phyloP scores from a whole-genome alignment of 495 filamentous ascomycete species.

The Xylona heveae region DNA sequence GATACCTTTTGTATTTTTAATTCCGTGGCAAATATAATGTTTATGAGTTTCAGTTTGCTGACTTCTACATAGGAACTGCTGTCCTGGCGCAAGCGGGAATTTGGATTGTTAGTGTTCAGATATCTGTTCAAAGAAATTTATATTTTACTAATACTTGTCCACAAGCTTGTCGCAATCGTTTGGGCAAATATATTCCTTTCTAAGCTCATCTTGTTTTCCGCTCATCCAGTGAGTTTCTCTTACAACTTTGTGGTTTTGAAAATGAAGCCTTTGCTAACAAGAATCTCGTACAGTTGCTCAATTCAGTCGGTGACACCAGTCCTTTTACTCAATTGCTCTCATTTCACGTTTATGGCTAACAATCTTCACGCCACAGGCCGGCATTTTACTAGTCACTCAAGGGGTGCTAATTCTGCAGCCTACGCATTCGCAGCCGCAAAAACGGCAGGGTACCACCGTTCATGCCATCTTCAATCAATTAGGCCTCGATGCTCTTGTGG shows the following conservation, averaged over 20 bases:
- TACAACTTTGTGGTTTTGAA: neutral
- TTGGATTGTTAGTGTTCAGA: slow-evolving; percentile 30
- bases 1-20: neutral
- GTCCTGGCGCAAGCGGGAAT: slow-evolving; percentile 44
- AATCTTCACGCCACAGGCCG: slow-evolving; percentile 17
- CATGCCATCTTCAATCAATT: slow-evolving; percentile 48
- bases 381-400: slow-evolving; percentile 51
- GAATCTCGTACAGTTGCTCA: slow-evolving; percentile 33
- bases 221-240: slow-evolving; percentile 56
- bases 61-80: slow-evolving; percentile 52
- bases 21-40: neutral
- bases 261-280: slow-evolving; percentile 2
- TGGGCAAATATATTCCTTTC: slow-evolving; percentile 53
- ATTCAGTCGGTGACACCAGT: slow-evolving; percentile 22
- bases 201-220: slow-evolving; percentile 50
- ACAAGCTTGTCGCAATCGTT: slow-evolving; percentile 46
- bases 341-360: slow-evolving; percentile 1
- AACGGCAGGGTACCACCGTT: slow-evolving; percentile 42
- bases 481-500: slow-evolving; percentile 35
- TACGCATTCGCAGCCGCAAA: slow-evolving; percentile 54
- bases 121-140: neutral
- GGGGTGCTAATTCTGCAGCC: slow-evolving; percentile 75
- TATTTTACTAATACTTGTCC: slow-evolving; percentile 5
- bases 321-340: no score
- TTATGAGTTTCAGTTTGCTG: slow-evolving; percentile 2